phyloP scores from a whole-genome alignment of 257 asterid genomes.

The Solanum sejunctum region DNA sequence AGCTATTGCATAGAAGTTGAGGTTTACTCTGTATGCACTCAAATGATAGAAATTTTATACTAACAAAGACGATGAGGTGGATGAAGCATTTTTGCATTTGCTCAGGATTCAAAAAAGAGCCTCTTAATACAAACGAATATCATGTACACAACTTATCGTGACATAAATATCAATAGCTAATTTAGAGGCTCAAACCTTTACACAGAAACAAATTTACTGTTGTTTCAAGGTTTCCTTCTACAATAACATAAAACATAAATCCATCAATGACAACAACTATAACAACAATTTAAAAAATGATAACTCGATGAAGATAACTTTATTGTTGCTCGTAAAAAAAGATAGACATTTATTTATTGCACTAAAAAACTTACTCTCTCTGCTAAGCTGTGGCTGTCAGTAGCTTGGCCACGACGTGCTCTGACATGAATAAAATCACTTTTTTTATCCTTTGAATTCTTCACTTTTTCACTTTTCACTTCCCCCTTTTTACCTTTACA shows the following conservation, averaged over 20 bases:
- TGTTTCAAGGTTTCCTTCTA: not conserved
- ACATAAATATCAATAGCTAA: not conserved
- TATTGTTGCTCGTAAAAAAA: too few species aligned
- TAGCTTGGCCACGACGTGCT: conserved; percentile 76
- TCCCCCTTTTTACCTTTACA: conserved; percentile 23
- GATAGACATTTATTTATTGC: not conserved
- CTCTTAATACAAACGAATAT: not conserved
- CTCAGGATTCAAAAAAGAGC: not conserved
- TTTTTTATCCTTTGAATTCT: conserved; percentile 28
- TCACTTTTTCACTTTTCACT: conserved; percentile 33
- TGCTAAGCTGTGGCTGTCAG: conserved; percentile 77
- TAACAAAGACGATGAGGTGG: too few species aligned
- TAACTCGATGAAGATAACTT: not conserved
- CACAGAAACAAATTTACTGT: not conserved
- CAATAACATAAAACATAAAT: not conserved
- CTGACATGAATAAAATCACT: conserved; percentile 61
- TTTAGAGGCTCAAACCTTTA: not conserved
- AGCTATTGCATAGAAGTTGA: too few species aligned
- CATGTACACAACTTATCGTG: accelerated
- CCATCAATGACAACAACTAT: not conserved
- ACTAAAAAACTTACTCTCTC: conserved; percentile 41
- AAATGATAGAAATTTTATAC: too few species aligned
- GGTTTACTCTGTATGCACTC: too few species aligned
- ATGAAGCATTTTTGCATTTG: not conserved
- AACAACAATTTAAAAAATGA: not conserved